Base-by-base conservation (phyloP, 768 basidiomycete genomes). In the Podaxis sp. region DNA sequence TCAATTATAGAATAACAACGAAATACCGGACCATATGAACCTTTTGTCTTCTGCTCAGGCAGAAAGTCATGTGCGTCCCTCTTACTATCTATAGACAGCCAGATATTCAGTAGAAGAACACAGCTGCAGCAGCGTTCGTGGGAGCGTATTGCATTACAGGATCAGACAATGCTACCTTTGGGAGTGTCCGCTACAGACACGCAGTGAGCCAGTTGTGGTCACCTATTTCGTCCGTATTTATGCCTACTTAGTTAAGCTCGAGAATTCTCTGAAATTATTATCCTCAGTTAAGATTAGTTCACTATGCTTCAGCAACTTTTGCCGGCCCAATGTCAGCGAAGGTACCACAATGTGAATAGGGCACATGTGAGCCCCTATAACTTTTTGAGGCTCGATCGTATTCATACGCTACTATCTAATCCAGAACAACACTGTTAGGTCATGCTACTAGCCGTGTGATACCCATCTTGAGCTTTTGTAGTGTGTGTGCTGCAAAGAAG, bases 1-100 rank as follows among this genome's bases (percentile, higher is more conserved):
- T 54, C 53, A 64, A 65, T 59, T 33, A 9, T 67, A 84, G 84
- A 84, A 86, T 56, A 75, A 82, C 26, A 81, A 76, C 30, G 77
- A 84, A 22, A 73, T 84, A 33, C 90, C 90, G 8, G 85, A 91
- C 65, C 88, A 93, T 67, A 92, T 93, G 90, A 90, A 93, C 69
- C 73, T 93, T 22, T 68, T 93, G 13, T 80, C 87, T 8, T 76
- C 76, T 11, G 55, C 70, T 3, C 86, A 89, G 46, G 89, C 89
- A 11, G 68, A 79, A 17, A 75, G 75, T 40, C 87, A 92, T 71
- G 92, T 92, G 67, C 30, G 85, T 78, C 26, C 44, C 33, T 19
- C 40, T 54, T 42, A 59, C 28, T 38, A 57, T 56, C 51, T 19
- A 15, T 58, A 52, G 54, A 64, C 52, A 22, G 28, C 22, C 28